phyloP scores from a whole-genome alignment of 208 protist species.

The Jaenimonas drosophilae region DNA sequence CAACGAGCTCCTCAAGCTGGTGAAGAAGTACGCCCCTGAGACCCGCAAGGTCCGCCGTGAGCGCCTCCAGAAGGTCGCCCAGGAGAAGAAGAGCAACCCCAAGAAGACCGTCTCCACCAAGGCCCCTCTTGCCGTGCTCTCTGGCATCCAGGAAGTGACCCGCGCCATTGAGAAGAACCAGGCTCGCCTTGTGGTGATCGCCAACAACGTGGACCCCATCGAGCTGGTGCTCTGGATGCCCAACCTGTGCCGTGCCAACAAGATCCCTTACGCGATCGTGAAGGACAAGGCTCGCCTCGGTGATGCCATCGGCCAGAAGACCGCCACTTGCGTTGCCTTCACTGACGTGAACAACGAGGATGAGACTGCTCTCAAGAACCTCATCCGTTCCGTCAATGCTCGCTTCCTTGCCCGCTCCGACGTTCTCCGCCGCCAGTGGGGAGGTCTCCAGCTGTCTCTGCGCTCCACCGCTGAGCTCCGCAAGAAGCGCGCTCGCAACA shows the following conservation, averaged over 20 bases:
- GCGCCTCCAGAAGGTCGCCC: conserved; percentile 88
- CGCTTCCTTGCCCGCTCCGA: conserved; percentile 93
- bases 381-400: conserved; percentile 88
- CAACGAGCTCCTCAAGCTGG: conserved; percentile 96
- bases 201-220: conserved; percentile 99
- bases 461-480: conserved; percentile 70
- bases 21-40: conserved; percentile 98
- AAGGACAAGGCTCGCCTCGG: conserved; percentile 98
- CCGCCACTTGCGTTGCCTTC: conserved; percentile 91
- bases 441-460: conserved; percentile 87
- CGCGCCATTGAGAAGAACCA: conserved; percentile 97
- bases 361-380: conserved; percentile 83
- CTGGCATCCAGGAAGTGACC: conserved; percentile 98
- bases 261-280: conserved; percentile 99
- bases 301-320: conserved; percentile 96
- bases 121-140: conserved; percentile 89
- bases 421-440: conserved; percentile 90
- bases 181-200: conserved; percentile 98
- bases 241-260: conserved; percentile 97
- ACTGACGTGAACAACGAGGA: conserved; percentile 94
- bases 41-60: conserved; percentile 92
- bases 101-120: conserved; percentile 84
- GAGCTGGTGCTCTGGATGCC: conserved; percentile 99
- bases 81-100: conserved; percentile 88
- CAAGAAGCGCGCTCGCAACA: conserved; percentile 74